These are phyloP conservation scores for Pichia inconspicua DNA, from an alignment of 1,139 yeast species.

Conservation along the genomic window DNA sequence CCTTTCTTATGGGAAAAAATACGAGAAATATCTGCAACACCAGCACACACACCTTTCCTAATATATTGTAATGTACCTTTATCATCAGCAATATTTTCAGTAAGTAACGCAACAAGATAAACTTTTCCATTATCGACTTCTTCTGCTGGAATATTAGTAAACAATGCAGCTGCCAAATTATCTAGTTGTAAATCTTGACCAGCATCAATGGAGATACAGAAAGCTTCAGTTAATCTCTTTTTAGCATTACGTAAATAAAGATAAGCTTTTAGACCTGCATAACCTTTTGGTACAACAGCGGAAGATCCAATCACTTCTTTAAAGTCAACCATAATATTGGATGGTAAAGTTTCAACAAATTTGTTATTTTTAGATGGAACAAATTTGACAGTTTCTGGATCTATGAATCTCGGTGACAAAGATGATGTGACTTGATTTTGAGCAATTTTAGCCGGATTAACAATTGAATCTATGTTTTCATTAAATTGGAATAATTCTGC, in stretches of 20 bases:
- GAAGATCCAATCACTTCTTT: conserved; percentile 62
- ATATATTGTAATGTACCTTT: conserved; percentile 33
- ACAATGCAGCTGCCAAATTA: conserved; percentile 69
- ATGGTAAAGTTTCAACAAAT: conserved; percentile 50
- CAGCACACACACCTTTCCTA: conserved; percentile 81
- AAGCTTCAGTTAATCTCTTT: conserved; percentile 70
- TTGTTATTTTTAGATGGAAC: conserved; percentile 40
- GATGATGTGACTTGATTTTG: conserved; percentile 65
- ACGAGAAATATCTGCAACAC: conserved; percentile 79
- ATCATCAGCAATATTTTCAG: conserved; percentile 33
- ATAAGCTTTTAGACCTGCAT: conserved; percentile 64
- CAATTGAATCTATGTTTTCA: conserved; percentile 15
- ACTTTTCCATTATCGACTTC: conserved; percentile 57
- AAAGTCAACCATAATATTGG: conserved; percentile 75
- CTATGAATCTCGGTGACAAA: conserved; percentile 64
- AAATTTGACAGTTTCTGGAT: conserved; percentile 34
- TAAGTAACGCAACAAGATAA: conserved; percentile 59
- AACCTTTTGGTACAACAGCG: conserved; percentile 57
- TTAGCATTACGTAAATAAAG: conserved; percentile 62
- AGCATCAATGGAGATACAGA: conserved; percentile 60
- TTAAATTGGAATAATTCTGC: conserved; percentile 54
- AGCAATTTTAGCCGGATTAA: conserved; percentile 52
- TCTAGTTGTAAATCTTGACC: conserved; percentile 56
- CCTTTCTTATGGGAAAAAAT: conserved; percentile 64
- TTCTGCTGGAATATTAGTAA: conserved; percentile 68